These are phyloP conservation scores for Coniella vitis DNA, from an alignment of 2,329 filamentous ascomycete species.

Conservation along the genomic window DNA sequence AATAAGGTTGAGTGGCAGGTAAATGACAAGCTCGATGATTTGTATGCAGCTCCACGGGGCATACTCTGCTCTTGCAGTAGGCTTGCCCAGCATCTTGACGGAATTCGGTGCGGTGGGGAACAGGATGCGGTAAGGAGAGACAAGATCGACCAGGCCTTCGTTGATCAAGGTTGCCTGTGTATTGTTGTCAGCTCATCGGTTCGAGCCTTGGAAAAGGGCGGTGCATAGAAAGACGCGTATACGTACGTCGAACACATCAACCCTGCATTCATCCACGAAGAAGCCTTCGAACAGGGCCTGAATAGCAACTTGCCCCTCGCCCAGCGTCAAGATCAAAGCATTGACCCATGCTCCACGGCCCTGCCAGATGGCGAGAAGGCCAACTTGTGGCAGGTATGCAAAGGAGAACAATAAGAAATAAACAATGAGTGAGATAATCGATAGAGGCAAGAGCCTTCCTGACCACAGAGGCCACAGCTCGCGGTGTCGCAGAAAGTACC, in stretches of 20 bases:
- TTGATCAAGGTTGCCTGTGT: constrained; percentile 65
- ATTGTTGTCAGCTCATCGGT: constrained; percentile 8
- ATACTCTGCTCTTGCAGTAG: constrained; percentile 69
- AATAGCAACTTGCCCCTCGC: constrained; percentile 68
- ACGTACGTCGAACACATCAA: constrained; percentile 77
- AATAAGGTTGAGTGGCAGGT: constrained; percentile 79
- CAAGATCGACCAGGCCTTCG: constrained; percentile 61
- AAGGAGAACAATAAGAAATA: constrained; percentile 84
- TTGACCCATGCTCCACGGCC: constrained; percentile 84
- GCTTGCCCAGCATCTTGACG: constrained; percentile 75
- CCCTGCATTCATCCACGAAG: constrained; percentile 71
- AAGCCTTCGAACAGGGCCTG: constrained; percentile 68
- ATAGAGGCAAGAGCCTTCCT: constrained; percentile 70
- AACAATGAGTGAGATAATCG: constrained; percentile 74
- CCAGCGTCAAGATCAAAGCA: constrained; percentile 79
- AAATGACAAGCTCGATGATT: constrained; percentile 74
- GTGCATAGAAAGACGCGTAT: not conserved
- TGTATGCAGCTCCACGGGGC: constrained; percentile 88
- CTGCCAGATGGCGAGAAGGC: constrained; percentile 85
- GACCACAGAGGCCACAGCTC: constrained; percentile 79
- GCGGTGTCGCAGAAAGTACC: constrained; percentile 70
- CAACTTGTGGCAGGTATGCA: constrained; percentile 81
- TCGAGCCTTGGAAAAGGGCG: not conserved
- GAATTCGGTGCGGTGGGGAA: constrained; percentile 63
- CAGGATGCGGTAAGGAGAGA: constrained; percentile 59